Conservation (phyloP, 331 rosid species). For the Dryas integrifolia region DNA sequence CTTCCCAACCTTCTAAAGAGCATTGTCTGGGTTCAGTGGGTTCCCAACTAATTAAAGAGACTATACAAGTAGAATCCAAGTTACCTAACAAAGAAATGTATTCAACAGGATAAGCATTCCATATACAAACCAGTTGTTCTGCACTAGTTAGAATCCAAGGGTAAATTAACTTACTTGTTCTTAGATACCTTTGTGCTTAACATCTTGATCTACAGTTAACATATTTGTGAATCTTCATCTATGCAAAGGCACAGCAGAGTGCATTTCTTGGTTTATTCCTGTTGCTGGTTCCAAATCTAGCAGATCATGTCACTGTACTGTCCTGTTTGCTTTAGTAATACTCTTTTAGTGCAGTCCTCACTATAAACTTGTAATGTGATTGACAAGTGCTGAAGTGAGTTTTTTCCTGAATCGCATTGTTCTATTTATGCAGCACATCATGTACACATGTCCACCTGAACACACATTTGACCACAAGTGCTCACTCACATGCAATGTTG, state of each 20-base stretch:
- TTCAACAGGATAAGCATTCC: background rate
- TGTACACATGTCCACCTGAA: too few relatives aligned
- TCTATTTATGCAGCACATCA: too few relatives aligned
- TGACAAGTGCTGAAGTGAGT: background rate
- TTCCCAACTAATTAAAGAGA: background rate
- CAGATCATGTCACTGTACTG: background rate
- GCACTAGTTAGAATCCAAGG: background rate
- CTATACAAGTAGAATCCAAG: background rate
- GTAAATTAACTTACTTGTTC: background rate
- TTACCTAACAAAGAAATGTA: background rate
- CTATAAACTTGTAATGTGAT: background rate
- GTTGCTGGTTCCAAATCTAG: background rate
- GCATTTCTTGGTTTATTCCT: background rate
- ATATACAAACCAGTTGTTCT: background rate
- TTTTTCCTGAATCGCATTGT: background rate
- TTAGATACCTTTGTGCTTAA: background rate
- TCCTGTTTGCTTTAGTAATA: background rate
- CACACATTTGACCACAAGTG: too few relatives aligned
- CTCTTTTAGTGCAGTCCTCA: background rate
- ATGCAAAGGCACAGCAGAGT: background rate
- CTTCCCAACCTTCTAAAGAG: slow-evolving; percentile 3
- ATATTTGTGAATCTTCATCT: background rate
- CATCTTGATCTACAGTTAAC: background rate
- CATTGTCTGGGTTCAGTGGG: background rate
- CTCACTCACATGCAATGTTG: background rate